These are phyloP conservation scores for Acanthamoeba royreba DNA, from an alignment of 208 protist genomes.

Conservation along the genomic window DNA sequence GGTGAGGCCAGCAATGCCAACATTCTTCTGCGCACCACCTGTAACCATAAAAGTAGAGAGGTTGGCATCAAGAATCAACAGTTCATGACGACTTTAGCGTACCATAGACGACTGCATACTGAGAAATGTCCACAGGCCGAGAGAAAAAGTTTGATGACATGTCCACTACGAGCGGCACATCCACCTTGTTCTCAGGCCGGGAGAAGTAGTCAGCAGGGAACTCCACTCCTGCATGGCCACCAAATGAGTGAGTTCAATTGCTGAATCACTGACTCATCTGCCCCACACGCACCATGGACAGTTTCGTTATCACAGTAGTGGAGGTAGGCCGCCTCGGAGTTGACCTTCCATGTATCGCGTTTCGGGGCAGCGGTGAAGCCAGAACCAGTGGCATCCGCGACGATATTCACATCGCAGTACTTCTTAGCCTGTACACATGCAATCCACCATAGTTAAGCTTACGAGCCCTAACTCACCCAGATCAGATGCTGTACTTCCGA, in stretches of 20 bases:
- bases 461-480: no score
- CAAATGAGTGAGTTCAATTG: not conserved
- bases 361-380: constrained; percentile 65
- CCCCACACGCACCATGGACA: constrained; percentile 70
- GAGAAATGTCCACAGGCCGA: constrained; percentile 25
- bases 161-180: constrained; percentile 78
- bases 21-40: constrained; percentile 86
- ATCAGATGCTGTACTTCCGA: constrained; percentile 62
- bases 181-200: constrained; percentile 45
- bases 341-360: constrained; percentile 64
- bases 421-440: constrained; percentile 57
- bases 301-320: constrained; percentile 87
- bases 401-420: constrained; percentile 76
- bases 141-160: constrained; percentile 86
- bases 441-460: no score
- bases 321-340: constrained; percentile 71
- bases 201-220: constrained; percentile 36
- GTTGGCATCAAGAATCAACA: not conserved
- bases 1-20: constrained; percentile 78
- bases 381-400: constrained; percentile 32
- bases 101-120: constrained; percentile 36
- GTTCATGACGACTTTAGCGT: not conserved
- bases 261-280: not conserved
- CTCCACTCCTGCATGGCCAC: constrained; percentile 48
- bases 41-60: not conserved